Evolutionary conservation across 805 yeast species (phyloP), one percentile per base, ranked within the genome.

Genomic region (Yarrowia alimentaria): DNA sequence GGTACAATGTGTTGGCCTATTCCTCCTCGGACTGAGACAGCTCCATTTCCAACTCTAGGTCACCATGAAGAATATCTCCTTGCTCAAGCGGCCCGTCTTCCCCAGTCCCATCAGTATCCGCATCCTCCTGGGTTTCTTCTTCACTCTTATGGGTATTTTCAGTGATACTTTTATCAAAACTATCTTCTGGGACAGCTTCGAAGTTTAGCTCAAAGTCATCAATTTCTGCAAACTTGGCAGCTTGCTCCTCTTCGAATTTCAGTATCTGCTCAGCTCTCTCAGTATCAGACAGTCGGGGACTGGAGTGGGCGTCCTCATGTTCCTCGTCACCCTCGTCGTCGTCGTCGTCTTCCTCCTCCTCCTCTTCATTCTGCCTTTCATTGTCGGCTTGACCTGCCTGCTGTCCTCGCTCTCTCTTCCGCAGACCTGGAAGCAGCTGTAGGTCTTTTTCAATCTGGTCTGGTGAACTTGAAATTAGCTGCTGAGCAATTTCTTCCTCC

Each of bases 161-260:
- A n/a, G n/a, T 43, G 37, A 43, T 21, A 8, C 50, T 43, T 18
- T 16, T 30, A 29, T 30, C 50, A 6, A 30, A 31, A 6, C 29
- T 21, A 21, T 43, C 37, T n/a, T 30, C 37, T 2, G 50, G 28
- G 6, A 43, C 50, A 16, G 29, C 50, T 8, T 43, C 37, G 11
- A 43, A 43, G 8, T 53, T 33, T 10, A 57, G 53, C 19, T 53
- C 53, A 16, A 25, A 55, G 25, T 47, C 53, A 34, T 57, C 59
- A 19, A 57, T 52, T 18, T 53, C 57, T 9, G 31, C 42, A 30
- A 56, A 56, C 58, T 53, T 55, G 28, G 50, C 50, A 4, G 29
- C 30, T 32, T 31, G 50, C 17, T 30, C 30, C 21, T 30, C 5
- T 22, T 43, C 30, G 4, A 31, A 43, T 14, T 21, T 30, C 13